These are phyloP conservation scores for Psilocybe azurescens DNA, from an alignment of 768 basidiomycete species.

Conservation along the genomic window DNA sequence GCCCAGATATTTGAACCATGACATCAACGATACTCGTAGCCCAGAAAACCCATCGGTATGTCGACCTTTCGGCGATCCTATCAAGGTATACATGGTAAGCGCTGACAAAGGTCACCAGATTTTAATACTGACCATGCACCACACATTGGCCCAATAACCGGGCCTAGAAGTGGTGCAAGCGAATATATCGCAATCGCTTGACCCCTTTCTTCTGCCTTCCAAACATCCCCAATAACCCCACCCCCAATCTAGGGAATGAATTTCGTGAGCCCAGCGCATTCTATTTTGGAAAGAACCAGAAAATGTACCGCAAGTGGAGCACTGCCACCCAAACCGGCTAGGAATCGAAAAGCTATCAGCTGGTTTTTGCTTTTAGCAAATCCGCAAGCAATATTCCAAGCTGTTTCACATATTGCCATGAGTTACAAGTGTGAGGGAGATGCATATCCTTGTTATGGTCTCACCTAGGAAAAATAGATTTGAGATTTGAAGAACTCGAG, in stretches of 20 bases:
- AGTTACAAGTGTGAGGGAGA: neutral
- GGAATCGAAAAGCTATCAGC: constrained; percentile 70
- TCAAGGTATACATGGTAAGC: constrained; percentile 16
- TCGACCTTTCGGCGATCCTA: constrained; percentile 62
- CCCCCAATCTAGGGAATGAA: constrained; percentile 52
- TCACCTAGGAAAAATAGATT: constrained; percentile 71
- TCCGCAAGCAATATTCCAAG: constrained; percentile 69
- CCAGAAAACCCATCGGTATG: constrained; percentile 84
- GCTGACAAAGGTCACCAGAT: neutral
- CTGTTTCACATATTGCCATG: constrained; percentile 29
- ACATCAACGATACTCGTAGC: constrained; percentile 64
- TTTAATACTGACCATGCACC: constrained; percentile 54
- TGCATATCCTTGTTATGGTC: constrained; percentile 2
- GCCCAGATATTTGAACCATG: constrained; percentile 56
- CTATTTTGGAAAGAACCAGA: neutral
- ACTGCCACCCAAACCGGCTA: constrained; percentile 75
- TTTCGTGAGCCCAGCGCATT: neutral
- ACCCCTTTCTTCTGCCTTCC: constrained; percentile 65
- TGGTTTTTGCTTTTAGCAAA: constrained; percentile 64
- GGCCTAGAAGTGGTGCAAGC: constrained; percentile 67
- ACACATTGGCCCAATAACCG: constrained; percentile 65
- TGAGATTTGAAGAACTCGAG: constrained; percentile 60
- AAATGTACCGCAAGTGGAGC: constrained; percentile 62
- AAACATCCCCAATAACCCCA: constrained; percentile 70
- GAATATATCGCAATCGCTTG: constrained; percentile 70